These are phyloP conservation scores for Neurospora sp. DNA, from an alignment of 2,329 filamentous ascomycete genomes.

Conservation along the genomic window DNA sequence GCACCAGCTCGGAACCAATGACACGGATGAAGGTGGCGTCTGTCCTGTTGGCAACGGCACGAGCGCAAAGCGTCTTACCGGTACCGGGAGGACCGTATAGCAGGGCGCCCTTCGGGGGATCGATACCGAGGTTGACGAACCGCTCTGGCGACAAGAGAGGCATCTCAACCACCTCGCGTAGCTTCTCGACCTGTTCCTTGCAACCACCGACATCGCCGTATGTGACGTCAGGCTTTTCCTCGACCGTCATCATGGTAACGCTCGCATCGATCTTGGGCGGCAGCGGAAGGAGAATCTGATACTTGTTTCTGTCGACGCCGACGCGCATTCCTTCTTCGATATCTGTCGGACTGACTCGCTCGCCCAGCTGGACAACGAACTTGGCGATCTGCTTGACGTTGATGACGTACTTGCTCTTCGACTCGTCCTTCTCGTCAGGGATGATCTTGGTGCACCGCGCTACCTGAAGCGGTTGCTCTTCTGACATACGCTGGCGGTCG, in stretches of 20 bases:
- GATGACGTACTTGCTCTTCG: constrained; percentile 99
- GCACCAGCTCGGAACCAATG: constrained; percentile 93
- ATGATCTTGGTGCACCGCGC: constrained; percentile 99
- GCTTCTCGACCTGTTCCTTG: constrained; percentile 99
- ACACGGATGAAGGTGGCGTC: constrained; percentile 98
- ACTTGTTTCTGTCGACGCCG: constrained; percentile 97
- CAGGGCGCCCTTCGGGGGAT: constrained; percentile 93
- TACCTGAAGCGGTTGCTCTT: constrained; percentile 96
- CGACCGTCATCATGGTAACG: constrained; percentile 99
- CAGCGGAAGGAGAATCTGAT: constrained; percentile 92
- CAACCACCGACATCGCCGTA: constrained; percentile 98
- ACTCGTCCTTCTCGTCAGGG: constrained; percentile 85
- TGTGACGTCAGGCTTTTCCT: constrained; percentile 98
- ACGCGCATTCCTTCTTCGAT: constrained; percentile 99
- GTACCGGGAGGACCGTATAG: constrained; percentile 96
- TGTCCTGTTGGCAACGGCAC: constrained; percentile 94
- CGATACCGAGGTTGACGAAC: constrained; percentile 97
- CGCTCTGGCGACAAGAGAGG: constrained; percentile 90
- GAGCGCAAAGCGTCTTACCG: constrained; percentile 96
- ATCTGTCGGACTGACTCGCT: constrained; percentile 94
- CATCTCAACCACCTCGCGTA: constrained; percentile 98
- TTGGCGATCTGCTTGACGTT: constrained; percentile 99
- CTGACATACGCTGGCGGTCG: constrained; percentile 95
- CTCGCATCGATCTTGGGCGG: constrained; percentile 98
- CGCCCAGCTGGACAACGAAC: constrained; percentile 95